Conservation (phyloP, 2,329 filamentous ascomycete species). For the Neoscytalidium dimidiatum region DNA sequence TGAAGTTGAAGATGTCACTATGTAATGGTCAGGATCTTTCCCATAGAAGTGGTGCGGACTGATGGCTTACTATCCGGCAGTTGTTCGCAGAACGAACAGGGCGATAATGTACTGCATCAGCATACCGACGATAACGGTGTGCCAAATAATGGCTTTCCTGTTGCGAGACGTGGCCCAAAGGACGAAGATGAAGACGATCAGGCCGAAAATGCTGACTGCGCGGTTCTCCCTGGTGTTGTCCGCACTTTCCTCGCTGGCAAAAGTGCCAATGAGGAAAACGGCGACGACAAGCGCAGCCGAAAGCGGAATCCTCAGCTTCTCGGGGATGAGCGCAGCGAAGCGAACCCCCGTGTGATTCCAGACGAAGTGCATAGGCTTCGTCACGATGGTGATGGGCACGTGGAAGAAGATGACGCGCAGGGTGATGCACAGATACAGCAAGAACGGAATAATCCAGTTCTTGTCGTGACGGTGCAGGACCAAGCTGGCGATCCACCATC, state of each 20-base stretch:
- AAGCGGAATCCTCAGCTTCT: slow-evolving; percentile 63
- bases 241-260: slow-evolving; percentile 68
- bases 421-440: slow-evolving; percentile 74
- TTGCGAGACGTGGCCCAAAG: slow-evolving; percentile 74
- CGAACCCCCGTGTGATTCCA: slow-evolving; percentile 68
- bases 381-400: slow-evolving; percentile 67
- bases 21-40: neutral
- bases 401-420: slow-evolving; percentile 75
- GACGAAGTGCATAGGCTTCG: slow-evolving; percentile 64
- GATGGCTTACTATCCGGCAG: slow-evolving; percentile 60
- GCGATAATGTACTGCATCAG: slow-evolving; percentile 84
- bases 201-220: slow-evolving; percentile 76
- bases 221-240: slow-evolving; percentile 82
- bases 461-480: slow-evolving; percentile 70
- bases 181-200: slow-evolving; percentile 66
- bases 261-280: slow-evolving; percentile 76
- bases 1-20: slow-evolving; percentile 85
- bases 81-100: slow-evolving; percentile 81
- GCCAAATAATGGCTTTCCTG: slow-evolving; percentile 56
- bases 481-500: slow-evolving; percentile 77
- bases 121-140: slow-evolving; percentile 79
- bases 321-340: slow-evolving; percentile 64
- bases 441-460: slow-evolving; percentile 83
- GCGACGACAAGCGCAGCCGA: slow-evolving; percentile 66
- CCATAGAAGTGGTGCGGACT: no score